phyloP scores from a whole-genome alignment of 1,284 basidiomycete genomes.

The Leucocoprinus gongylophorus region DNA sequence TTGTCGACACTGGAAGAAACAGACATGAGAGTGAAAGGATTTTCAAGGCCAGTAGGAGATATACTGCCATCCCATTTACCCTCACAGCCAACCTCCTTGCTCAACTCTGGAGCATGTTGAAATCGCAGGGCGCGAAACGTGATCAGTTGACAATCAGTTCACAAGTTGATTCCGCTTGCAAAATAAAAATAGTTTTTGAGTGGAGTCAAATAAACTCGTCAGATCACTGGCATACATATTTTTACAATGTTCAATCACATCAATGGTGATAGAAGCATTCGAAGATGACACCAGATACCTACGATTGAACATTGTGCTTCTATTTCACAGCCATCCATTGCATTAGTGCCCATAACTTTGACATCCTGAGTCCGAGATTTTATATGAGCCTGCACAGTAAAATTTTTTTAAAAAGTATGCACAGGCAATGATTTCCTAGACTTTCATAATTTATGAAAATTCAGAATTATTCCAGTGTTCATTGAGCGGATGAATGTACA shows the following conservation, averaged over 20 bases:
- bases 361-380: too few species aligned
- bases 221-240: constrained; percentile 42
- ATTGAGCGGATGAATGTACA: too few species aligned
- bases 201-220: constrained; percentile 35
- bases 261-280: constrained; percentile 48
- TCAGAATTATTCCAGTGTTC: too few species aligned
- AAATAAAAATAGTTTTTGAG: constrained; percentile 53
- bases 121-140: constrained; percentile 57
- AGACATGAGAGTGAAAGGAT: constrained; percentile 51
- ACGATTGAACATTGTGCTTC: too few species aligned
- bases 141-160: constrained; percentile 56
- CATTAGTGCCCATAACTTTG: too few species aligned
- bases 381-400: too few species aligned
- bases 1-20: constrained; percentile 31
- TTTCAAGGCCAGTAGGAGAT: constrained; percentile 59
- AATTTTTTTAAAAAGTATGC: too few species aligned
- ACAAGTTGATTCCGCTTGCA: constrained; percentile 51
- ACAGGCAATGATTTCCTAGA: too few species aligned
- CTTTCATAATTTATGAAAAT: too few species aligned
- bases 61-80: constrained; percentile 59
- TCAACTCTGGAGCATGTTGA: constrained; percentile 45
- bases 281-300: too few species aligned
- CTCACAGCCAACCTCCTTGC: constrained; percentile 48
- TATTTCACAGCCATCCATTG: too few species aligned
- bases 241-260: constrained; percentile 38